Conservation (phyloP, 2,329 filamentous ascomycete genomes). For the Rugonectria rugulosa region DNA sequence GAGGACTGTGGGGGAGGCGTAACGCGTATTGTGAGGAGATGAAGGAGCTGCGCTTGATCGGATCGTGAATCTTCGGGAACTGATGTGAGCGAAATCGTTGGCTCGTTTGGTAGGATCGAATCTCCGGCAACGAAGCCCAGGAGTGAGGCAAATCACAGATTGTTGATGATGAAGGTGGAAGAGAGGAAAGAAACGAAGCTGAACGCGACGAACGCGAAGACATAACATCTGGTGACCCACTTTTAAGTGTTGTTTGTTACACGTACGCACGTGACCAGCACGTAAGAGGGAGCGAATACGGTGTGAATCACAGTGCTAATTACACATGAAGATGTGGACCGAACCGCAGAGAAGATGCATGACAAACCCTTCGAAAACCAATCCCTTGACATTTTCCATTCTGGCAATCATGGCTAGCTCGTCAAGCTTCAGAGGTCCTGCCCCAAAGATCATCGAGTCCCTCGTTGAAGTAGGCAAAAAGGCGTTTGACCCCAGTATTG, state of each 20-base stretch:
- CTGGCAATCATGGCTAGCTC: slow-evolving; percentile 39
- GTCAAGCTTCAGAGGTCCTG: slow-evolving; percentile 24
- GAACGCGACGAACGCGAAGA: slow-evolving; percentile 6
- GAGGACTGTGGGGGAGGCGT: slow-evolving; percentile 83
- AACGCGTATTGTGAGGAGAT: slow-evolving; percentile 59
- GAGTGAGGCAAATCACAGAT: slow-evolving; percentile 25
- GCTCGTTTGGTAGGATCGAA: slow-evolving; percentile 9
- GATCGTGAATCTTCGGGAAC: slow-evolving; percentile 18
- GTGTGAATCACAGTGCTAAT: slow-evolving; percentile 25
- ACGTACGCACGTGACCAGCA: slow-evolving; percentile 39
- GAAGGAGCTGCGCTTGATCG: slow-evolving; percentile 55
- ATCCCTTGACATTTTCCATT: not conserved
- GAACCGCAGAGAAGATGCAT: slow-evolving; percentile 25
- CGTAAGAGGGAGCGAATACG: slow-evolving; percentile 13
- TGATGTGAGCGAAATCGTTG: slow-evolving; percentile 27
- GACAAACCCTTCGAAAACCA: slow-evolving; percentile 23
- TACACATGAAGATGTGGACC: slow-evolving; percentile 33
- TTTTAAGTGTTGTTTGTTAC: slow-evolving; percentile 12
- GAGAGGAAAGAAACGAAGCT: slow-evolving; percentile 8
- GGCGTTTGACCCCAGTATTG: slow-evolving; percentile 56
- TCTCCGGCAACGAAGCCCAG: slow-evolving; percentile 30
- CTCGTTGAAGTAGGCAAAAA: slow-evolving; percentile 53
- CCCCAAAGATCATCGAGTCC: slow-evolving; percentile 43
- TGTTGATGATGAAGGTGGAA: slow-evolving; percentile 26
- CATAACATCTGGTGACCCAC: slow-evolving; percentile 14